Percentiles rank a stretch among this genome's conserved stretches.
Conservation (phyloP, 1,284 basidiomycete genomes). For the Blastosporella zonata region DNA sequence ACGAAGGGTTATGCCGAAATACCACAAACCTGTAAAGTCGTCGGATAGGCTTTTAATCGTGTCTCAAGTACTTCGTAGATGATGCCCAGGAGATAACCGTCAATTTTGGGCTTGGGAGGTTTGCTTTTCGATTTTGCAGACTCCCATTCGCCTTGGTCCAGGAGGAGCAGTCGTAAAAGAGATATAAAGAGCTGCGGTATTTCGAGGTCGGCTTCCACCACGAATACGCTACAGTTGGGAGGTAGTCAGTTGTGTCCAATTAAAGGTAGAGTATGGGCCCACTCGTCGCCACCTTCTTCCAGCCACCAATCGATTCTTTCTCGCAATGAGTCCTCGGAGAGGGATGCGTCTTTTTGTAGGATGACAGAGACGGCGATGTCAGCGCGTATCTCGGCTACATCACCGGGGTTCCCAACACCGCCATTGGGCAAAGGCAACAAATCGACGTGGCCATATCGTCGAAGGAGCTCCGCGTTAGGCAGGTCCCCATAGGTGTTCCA, state of each 20-base stretch:
- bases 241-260: conserved; percentile 8
- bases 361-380: conserved; percentile 67
- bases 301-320: conserved; percentile 89
- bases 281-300: conserved; percentile 90
- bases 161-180: conserved; percentile 67
- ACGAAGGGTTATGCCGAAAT: conserved; percentile 19
- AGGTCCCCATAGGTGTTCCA: conserved; percentile 96
- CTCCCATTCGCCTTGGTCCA: conserved; percentile 62
- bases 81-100: conserved; percentile 44
- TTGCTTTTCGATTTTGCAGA: conserved; percentile 67
- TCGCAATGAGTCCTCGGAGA: conserved; percentile 29
- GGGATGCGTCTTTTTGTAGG: conserved; percentile 22
- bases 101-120: conserved; percentile 73
- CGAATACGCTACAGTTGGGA: conserved; percentile 50
- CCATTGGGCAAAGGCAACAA: conserved; percentile 51
- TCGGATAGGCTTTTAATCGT: conserved; percentile 57
- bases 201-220: conserved; percentile 53
- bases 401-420: conserved; percentile 75
- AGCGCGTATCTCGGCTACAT: conserved; percentile 84
- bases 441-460: conserved; percentile 95
- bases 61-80: conserved; percentile 47
- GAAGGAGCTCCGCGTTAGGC: conserved; percentile 91
- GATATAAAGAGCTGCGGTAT: conserved; percentile 68
- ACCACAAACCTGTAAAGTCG: conserved; percentile 48
- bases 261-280: conserved; percentile 30